A percentile compares a stretch with the other conserved stretches of the same genome.
phyloP scores from a whole-genome alignment of 495 filamentous ascomycete genomes.

The Astrothelium subdiscretum region DNA sequence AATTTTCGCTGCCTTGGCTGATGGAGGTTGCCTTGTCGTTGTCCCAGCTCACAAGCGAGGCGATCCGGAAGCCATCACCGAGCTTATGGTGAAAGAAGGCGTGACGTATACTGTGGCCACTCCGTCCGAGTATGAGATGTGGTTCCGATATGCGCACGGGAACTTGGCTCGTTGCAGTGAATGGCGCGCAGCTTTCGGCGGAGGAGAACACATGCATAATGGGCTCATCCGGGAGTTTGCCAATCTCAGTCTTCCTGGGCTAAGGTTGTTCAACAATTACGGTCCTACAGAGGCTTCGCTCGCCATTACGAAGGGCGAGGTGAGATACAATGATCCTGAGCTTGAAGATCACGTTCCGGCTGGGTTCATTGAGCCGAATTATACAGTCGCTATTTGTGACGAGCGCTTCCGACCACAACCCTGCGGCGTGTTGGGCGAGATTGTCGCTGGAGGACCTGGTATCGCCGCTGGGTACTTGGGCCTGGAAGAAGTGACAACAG shows the following conservation, averaged over 20 bases:
- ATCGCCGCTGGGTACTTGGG: slow-evolving; percentile 33
- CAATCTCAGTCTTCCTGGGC: neutral
- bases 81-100: slow-evolving; percentile 23
- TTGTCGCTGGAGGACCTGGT: slow-evolving; percentile 33
- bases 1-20: slow-evolving; percentile 23
- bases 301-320: slow-evolving; percentile 7
- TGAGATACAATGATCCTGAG: neutral
- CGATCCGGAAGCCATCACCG: neutral
- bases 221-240: neutral
- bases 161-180: neutral
- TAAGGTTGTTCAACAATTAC: neutral
- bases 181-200: neutral
- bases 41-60: slow-evolving; percentile 4
- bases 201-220: neutral
- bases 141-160: slow-evolving; percentile 21
- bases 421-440: slow-evolving; percentile 31
- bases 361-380: slow-evolving; percentile 26
- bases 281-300: slow-evolving; percentile 15
- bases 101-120: slow-evolving; percentile 32
- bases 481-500: slow-evolving; percentile 18
- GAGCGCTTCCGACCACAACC: slow-evolving; percentile 27
- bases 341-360: neutral
- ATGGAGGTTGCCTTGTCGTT: slow-evolving; percentile 27
- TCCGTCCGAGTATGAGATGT: slow-evolving; percentile 32
- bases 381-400: slow-evolving; percentile 33